Conservation (phyloP, 139 green algal genomes). For the Bryopsis sp. region DNA sequence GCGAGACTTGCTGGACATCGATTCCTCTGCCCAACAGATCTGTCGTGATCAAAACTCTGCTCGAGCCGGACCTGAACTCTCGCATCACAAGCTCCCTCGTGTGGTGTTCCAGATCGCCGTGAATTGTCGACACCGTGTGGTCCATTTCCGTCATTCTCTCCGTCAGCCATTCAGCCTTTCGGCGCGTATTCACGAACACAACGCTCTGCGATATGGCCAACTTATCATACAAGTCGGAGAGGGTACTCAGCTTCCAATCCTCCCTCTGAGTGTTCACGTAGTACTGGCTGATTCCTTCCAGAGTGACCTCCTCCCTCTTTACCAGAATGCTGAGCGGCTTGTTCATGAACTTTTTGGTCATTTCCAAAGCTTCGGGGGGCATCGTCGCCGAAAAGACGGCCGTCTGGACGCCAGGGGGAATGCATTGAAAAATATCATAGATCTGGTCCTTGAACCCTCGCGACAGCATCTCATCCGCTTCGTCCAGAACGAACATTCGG, state of each 20-base stretch:
- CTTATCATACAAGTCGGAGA: slow-evolving; percentile 99
- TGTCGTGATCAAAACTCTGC: slow-evolving; percentile 98
- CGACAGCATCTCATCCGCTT: slow-evolving; percentile 98
- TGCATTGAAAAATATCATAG: slow-evolving; percentile 99
- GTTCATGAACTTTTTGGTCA: slow-evolving; percentile 99
- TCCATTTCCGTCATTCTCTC: slow-evolving; percentile 98
- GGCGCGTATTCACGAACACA: slow-evolving; percentile 98
- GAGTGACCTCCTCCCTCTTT: slow-evolving; percentile 98
- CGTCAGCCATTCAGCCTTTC: slow-evolving; percentile 99
- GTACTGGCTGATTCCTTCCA: slow-evolving; percentile 99
- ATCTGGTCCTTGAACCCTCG: slow-evolving; percentile 99
- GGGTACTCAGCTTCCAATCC: slow-evolving; percentile 99
- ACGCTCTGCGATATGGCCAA: slow-evolving; percentile 98
- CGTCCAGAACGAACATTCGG: slow-evolving; percentile 95
- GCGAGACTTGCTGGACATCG: slow-evolving; percentile 94
- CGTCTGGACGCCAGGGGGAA: slow-evolving; percentile 47
- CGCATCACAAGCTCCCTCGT: slow-evolving; percentile 99
- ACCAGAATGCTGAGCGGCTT: slow-evolving; percentile 99
- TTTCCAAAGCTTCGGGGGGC: slow-evolving; percentile 96
- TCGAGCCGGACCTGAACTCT: slow-evolving; percentile 98
- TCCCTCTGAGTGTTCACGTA: slow-evolving; percentile 86
- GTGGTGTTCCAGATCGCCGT: slow-evolving; percentile 99
- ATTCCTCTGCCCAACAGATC: slow-evolving; percentile 97
- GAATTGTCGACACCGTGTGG: slow-evolving; percentile 97
- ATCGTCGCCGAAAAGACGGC: slow-evolving; percentile 95